phyloP scores from a whole-genome alignment of 768 basidiomycete species.

The Mycena rebaudengoi region DNA sequence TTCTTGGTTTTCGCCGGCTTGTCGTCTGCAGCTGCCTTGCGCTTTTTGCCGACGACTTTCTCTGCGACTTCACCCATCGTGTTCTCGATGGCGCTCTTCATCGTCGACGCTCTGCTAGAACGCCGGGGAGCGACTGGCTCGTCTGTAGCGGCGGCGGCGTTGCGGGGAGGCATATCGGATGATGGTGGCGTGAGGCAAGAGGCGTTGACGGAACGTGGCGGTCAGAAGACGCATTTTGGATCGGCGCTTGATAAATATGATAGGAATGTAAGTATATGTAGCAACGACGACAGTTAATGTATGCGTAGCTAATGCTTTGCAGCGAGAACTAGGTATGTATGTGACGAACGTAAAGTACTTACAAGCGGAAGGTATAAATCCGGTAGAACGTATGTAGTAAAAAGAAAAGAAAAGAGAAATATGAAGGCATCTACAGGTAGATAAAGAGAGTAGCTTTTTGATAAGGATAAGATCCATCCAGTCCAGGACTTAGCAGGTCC shows the following conservation, averaged over 20 bases:
- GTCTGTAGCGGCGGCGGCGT: constrained; percentile 41
- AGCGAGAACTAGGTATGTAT: constrained; percentile 18
- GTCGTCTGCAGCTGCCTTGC: constrained; percentile 42
- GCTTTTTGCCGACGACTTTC: constrained; percentile 40
- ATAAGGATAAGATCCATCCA: constrained; percentile 25
- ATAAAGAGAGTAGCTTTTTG: neutral
- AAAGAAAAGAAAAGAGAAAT: neutral
- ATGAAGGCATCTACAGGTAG: constrained; percentile 14
- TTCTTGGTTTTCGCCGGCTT: constrained; percentile 46
- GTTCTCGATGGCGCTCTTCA: constrained; percentile 50
- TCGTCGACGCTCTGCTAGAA: constrained; percentile 55
- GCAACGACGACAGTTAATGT: constrained; percentile 14
- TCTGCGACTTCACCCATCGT: constrained; percentile 45
- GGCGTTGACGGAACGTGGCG: neutral
- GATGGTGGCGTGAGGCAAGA: constrained; percentile 28
- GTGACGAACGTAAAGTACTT: neutral
- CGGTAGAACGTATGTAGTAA: constrained; percentile 2
- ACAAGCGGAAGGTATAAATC: neutral
- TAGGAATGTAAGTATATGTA: neutral
- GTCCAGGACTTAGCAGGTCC: neutral
- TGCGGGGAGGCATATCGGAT: constrained; percentile 44
- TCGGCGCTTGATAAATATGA: constrained; percentile 18
- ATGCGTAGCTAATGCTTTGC: constrained; percentile 13
- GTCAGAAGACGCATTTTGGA: constrained; percentile 18
- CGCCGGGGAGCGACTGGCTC: constrained; percentile 55